A percentile compares a stretch with the other conserved stretches of the same genome.
These are phyloP conservation scores for Yamadazyma ubonensis DNA, from an alignment of 805 yeast genomes.

Conservation along the genomic window DNA sequence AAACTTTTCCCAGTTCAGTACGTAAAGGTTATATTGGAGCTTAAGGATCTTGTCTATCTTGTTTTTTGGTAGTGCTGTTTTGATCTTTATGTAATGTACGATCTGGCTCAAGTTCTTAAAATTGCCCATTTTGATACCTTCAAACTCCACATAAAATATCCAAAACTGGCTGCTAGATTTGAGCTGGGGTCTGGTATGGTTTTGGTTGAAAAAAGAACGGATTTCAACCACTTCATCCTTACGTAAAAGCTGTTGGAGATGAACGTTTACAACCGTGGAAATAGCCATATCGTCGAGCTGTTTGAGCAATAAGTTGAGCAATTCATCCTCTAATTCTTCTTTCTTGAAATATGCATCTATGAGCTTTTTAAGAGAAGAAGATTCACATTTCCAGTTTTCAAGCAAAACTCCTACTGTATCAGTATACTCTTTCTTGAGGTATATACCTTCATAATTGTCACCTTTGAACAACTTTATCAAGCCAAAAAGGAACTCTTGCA, in stretches of 20 bases:
- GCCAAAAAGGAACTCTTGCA: conserved; percentile 29
- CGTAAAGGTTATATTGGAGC: conserved; percentile 19
- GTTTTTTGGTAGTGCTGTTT: conserved; percentile 48
- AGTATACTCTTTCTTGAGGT: conserved; percentile 18
- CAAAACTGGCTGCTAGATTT: conserved; percentile 51
- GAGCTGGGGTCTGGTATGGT: conserved; percentile 29
- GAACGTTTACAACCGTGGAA: conserved; percentile 33
- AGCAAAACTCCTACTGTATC: conserved; percentile 12
- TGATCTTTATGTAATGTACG: conserved; percentile 42
- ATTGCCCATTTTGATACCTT: conserved; percentile 42
- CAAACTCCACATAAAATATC: conserved; percentile 56
- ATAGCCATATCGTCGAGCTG: conserved; percentile 43
- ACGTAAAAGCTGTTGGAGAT: too few relatives aligned
- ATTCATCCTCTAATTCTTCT: conserved; percentile 12
- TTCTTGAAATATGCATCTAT: conserved; percentile 5
- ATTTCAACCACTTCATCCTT: conserved; percentile 14
- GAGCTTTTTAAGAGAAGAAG: background rate
- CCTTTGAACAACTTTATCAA: conserved; percentile 26
- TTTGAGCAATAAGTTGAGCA: conserved; percentile 7
- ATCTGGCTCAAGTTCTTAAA: conserved; percentile 45
- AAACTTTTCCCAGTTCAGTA: conserved; percentile 16
- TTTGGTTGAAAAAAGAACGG: conserved; percentile 27
- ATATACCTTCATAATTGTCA: conserved; percentile 6
- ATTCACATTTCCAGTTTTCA: conserved; percentile 4
- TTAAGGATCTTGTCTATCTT: conserved; percentile 39